Base-by-base conservation (phyloP, 257 asterid species). In the Craterostigma plantagineum region DNA sequence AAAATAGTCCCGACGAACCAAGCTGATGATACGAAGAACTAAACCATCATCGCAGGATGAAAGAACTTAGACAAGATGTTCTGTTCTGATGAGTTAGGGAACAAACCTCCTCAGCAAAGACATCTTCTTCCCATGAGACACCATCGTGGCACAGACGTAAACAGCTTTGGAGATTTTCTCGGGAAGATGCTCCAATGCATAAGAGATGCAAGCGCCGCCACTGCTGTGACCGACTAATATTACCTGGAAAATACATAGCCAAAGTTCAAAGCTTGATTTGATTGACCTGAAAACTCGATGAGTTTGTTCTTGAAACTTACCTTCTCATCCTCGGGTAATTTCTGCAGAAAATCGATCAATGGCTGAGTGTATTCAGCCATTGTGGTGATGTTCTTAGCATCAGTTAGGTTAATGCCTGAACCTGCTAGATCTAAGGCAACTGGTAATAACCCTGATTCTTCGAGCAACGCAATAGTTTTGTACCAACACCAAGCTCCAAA, bases 401-500 rank as follows among this genome's bases (percentile, higher is more conserved):
- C 81, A 2, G 73, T 72, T 51, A 67, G 54, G 63, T 79, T 63
- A 58, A 90, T 90, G 38, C 99, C 99, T 18, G 92, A 83, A 51
- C 94, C 99, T 2, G 77, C 66, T 46, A 90, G 91, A 64, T 90
- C 95, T 53, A 90, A 68, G 38, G 92, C 91, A 14, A 64, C 46
- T 0, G 99, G 92, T 46, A 43, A 43, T 49, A 90, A 64, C 51
- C 95, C 99, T 11, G 80, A 46, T 67, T 90, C 99, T 67, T 90
- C 91, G 44, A 83, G 67, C 8, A 75, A 64, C 42, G 95, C 95
- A 41, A 83, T 83, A 53, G 56, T 79, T 67, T 79, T 90, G 48
- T 83, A 90, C 99, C 99, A 90, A 75, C 95, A 90, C 99, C 99
- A 90, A 52, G 94, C 99, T 57, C 99, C 99, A 52, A 90, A 79